Evolutionary conservation across 371 early-diverging fungal species (phyloP).

Genomic region (Circinella minor): DNA sequence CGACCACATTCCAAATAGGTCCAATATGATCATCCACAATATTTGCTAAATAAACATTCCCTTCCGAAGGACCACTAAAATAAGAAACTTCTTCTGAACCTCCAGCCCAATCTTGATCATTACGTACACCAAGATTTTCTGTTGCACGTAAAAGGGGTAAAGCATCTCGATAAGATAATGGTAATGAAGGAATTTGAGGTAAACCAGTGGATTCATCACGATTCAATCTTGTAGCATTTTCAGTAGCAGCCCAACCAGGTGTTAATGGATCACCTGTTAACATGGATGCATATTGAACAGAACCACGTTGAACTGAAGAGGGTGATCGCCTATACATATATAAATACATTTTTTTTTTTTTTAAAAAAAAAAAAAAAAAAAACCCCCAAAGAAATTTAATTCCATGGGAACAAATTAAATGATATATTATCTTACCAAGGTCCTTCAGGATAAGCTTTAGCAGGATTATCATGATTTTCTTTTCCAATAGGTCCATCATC

Average conservation of each 20-base stretch:
- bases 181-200: slow-evolving; percentile 68
- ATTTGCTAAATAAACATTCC: slow-evolving; percentile 57
- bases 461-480: slow-evolving; percentile 39
- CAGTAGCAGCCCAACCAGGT: slow-evolving; percentile 59
- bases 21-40: slow-evolving; percentile 53
- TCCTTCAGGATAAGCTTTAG: slow-evolving; percentile 64
- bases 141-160: slow-evolving; percentile 57
- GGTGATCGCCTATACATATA: slow-evolving; percentile 49
- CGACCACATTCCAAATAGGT: slow-evolving; percentile 72
- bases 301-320: slow-evolving; percentile 63
- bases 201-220: slow-evolving; percentile 50
- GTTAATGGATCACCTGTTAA: slow-evolving; percentile 72
- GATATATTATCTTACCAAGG: slow-evolving; percentile 37
- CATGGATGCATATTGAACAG: slow-evolving; percentile 53
- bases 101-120: slow-evolving; percentile 45
- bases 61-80: slow-evolving; percentile 59
- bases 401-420: neutral
- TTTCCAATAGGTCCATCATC: slow-evolving; percentile 29
- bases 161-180: slow-evolving; percentile 70
- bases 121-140: slow-evolving; percentile 43
- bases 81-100: slow-evolving; percentile 55
- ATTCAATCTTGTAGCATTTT: slow-evolving; percentile 52
- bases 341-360: neutral
- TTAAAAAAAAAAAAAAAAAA: no score
- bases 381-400: no score